These are phyloP conservation scores for Epithele typhae DNA, from an alignment of 768 basidiomycete species.

Conservation along the genomic window DNA sequence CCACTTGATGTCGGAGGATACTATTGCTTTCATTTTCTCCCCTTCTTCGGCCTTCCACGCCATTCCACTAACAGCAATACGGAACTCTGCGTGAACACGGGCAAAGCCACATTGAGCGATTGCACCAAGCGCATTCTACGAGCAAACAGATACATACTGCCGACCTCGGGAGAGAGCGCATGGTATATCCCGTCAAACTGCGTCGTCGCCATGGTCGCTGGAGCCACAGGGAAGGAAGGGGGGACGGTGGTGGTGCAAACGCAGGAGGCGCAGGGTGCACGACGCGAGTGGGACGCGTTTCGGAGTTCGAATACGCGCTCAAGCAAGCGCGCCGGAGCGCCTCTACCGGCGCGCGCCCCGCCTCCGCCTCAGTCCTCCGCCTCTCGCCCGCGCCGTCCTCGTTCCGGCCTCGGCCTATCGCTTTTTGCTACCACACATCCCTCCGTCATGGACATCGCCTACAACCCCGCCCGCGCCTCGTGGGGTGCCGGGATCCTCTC, in stretches of 20 bases:
- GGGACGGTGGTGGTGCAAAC: conserved; percentile 14
- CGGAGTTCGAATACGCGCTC: conserved; percentile 23
- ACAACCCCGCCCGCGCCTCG: conserved; percentile 4
- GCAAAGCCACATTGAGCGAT: conserved; percentile 5
- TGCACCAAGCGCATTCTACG: neutral
- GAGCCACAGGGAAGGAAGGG: conserved; percentile 12
- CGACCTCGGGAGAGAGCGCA: conserved; percentile 64
- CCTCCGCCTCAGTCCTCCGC: conserved; percentile 1
- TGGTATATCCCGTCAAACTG: conserved; percentile 87
- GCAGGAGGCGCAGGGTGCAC: conserved; percentile 15
- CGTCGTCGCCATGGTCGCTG: conserved; percentile 53
- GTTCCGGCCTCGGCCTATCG: too few species aligned
- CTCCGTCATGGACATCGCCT: conserved; percentile 4
- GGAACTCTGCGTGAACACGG: conserved; percentile 64
- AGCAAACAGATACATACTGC: conserved; percentile 60
- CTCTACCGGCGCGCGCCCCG: conserved; percentile 4
- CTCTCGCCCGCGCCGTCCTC: neutral
- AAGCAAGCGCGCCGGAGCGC: conserved; percentile 10
- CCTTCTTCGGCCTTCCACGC: conserved; percentile 87
- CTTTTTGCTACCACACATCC: neutral
- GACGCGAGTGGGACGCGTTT: conserved; percentile 24
- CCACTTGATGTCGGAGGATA: conserved; percentile 77
- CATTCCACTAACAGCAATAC: conserved; percentile 85
- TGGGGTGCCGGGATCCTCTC: conserved; percentile 9
- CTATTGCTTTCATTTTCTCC: conserved; percentile 58